Evolutionary conservation across 1,284 basidiomycete species (phyloP), one percentile per base, ranked within the genome.

Genomic region (Leccinum pallidistipes): DNA sequence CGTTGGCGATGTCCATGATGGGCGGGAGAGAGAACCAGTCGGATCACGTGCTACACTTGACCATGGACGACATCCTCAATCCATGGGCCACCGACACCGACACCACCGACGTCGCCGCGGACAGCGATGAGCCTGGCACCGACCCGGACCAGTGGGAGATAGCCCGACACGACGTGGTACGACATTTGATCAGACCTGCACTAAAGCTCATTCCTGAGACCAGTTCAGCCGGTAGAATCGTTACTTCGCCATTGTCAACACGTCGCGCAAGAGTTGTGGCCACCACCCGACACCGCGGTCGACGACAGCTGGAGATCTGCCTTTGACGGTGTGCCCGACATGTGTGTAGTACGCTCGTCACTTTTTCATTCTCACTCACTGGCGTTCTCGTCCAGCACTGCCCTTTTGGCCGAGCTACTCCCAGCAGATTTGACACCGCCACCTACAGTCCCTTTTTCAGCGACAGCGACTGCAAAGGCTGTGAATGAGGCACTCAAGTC

Each of bases 401-500:
- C 75, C 7, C 70, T 76, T 12, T 67, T 76, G 54, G 71, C 77
- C 10, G 76, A 77, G 56, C 65, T 85, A 21, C 69, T 83, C 55
- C 81, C 83, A 10, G 68, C 76, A 38, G 77, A 82, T 62, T 62
- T 79, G 53, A 74, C 74, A 9, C 70, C 85, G 5, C 78, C 83
- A 5, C 73, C 77, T 7, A 69, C 76, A 18, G 72, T 78, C 10
- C 77, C 80, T 7, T 89, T 90, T 65, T 64, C 79, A 0, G 81
- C 81, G 60, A 84, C 86, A 2, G 79, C 81, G 45, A 81, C 79
- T 10, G 79, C 81, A 11, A 89, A 85, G 67, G 78, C 83, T 53
- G 80, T 86, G 77, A 77, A 80, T 3, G 83, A 85, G 7, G 79
- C 86, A 10, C 73, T 91, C 16, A 84, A 83, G 54, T 72, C 87